Evolutionary conservation across 495 filamentous ascomycete genomes (phyloP).

Genomic region (Aspergillus biplanus): DNA sequence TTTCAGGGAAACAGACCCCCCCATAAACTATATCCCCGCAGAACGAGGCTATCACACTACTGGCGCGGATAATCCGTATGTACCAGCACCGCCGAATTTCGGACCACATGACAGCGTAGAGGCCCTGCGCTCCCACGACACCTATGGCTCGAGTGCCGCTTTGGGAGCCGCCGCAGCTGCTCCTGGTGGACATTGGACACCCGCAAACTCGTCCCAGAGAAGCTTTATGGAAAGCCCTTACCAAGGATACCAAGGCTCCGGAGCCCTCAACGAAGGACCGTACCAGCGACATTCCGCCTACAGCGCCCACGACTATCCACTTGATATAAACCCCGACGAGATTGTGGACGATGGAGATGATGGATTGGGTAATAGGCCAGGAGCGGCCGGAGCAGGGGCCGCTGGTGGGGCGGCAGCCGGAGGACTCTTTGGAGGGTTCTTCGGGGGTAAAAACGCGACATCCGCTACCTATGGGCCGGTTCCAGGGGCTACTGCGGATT

Average conservation of each 20-base stretch:
- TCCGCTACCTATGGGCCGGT: conserved; percentile 57
- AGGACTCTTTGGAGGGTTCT: conserved; percentile 46
- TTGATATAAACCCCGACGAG: conserved; percentile 72
- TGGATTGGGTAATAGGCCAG: conserved; percentile 58
- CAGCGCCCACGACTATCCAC: conserved; percentile 52
- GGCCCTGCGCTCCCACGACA: conserved; percentile 34
- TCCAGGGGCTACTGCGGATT: conserved; percentile 38
- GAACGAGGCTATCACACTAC: conserved; percentile 50
- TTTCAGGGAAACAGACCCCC: conserved; percentile 53
- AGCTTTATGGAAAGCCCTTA: conserved; percentile 41
- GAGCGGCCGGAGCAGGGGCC: conserved; percentile 48
- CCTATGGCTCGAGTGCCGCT: conserved; percentile 45
- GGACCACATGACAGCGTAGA: conserved; percentile 30
- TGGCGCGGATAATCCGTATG: conserved; percentile 50
- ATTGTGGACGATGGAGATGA: conserved; percentile 89
- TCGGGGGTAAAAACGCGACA: conserved; percentile 48
- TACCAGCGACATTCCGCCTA: conserved; percentile 65
- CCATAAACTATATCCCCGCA: conserved; percentile 41
- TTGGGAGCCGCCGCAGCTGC: conserved; percentile 38
- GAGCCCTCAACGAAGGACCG: conserved; percentile 52
- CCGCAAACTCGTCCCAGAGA: conserved; percentile 34
- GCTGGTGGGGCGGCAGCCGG: conserved; percentile 58
- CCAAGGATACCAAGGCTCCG: conserved; percentile 34
- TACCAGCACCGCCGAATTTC: conserved; percentile 36
- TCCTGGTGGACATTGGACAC: conserved; percentile 42